These are phyloP conservation scores for Evansstolkia leycettana DNA, from an alignment of 495 filamentous ascomycete species.

Conservation along the genomic window DNA sequence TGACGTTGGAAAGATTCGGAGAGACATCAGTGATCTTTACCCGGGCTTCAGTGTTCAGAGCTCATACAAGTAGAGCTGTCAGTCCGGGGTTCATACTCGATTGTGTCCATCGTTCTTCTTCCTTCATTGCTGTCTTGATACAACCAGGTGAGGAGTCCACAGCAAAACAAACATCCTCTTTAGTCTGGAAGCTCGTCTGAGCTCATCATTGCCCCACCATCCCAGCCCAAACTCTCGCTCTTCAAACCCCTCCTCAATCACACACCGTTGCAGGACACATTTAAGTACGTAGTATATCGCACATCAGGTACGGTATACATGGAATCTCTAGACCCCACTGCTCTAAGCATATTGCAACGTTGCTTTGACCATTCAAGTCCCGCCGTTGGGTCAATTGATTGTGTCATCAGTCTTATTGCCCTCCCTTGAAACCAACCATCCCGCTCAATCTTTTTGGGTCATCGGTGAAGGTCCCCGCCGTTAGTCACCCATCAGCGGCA, in stretches of 20 bases:
- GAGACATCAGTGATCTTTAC: slow-evolving; percentile 19
- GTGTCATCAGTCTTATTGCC: slow-evolving; percentile 7
- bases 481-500: slow-evolving; percentile 23
- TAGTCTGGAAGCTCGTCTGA: background rate
- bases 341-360: background rate
- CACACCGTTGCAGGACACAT: no score
- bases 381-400: slow-evolving; percentile 6
- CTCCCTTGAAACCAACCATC: slow-evolving; percentile 9
- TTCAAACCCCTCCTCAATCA: background rate
- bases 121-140: no score
- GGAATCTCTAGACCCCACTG: background rate
- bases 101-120: background rate
- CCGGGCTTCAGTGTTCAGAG: no score
- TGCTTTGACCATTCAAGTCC: background rate
- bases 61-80: background rate
- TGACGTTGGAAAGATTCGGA: slow-evolving; percentile 34
- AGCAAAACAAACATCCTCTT: background rate
- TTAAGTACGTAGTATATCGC: no score
- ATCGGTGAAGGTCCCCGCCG: slow-evolving; percentile 34
- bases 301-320: no score
- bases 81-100: background rate
- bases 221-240: background rate
- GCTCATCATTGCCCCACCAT: slow-evolving; percentile 1
- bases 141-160: no score
- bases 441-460: slow-evolving; percentile 31